phyloP scores from a whole-genome alignment of 2,329 filamentous ascomycete genomes.

The Hyphodiscus sp. region DNA sequence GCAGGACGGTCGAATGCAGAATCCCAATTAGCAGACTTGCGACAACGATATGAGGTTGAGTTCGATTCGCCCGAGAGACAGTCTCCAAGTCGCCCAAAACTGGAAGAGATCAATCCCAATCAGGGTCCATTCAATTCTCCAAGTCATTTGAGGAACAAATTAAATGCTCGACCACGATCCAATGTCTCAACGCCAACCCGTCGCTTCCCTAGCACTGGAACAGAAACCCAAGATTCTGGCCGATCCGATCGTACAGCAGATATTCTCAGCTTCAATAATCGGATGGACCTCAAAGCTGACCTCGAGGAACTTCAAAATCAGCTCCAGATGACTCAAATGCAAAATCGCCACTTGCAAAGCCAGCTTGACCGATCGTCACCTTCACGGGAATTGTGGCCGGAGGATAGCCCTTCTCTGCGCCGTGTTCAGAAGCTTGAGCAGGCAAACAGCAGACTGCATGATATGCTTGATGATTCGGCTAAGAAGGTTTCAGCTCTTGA shows the following conservation, averaged over 20 bases:
- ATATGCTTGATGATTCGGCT: constrained; percentile 88
- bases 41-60: constrained; percentile 66
- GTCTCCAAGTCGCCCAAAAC: constrained; percentile 62
- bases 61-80: constrained; percentile 54
- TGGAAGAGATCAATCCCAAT: constrained; percentile 67
- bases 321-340: constrained; percentile 89
- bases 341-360: constrained; percentile 85
- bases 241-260: constrained; percentile 83
- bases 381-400: constrained; percentile 52
- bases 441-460: constrained; percentile 84
- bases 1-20: constrained; percentile 79
- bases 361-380: constrained; percentile 69
- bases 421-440: constrained; percentile 88
- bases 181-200: constrained; percentile 74
- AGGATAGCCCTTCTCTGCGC: constrained; percentile 71
- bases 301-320: constrained; percentile 91
- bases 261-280: constrained; percentile 75
- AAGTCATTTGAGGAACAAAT: constrained; percentile 54
- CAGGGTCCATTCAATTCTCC: constrained; percentile 35
- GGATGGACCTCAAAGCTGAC: constrained; percentile 85
- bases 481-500: constrained; percentile 90
- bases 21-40: constrained; percentile 70
- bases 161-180: constrained; percentile 55
- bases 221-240: constrained; percentile 62
- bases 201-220: constrained; percentile 58